These are phyloP conservation scores for Trichosporon sp. DNA, from an alignment of 1,284 basidiomycete genomes.

Conservation along the genomic window DNA sequence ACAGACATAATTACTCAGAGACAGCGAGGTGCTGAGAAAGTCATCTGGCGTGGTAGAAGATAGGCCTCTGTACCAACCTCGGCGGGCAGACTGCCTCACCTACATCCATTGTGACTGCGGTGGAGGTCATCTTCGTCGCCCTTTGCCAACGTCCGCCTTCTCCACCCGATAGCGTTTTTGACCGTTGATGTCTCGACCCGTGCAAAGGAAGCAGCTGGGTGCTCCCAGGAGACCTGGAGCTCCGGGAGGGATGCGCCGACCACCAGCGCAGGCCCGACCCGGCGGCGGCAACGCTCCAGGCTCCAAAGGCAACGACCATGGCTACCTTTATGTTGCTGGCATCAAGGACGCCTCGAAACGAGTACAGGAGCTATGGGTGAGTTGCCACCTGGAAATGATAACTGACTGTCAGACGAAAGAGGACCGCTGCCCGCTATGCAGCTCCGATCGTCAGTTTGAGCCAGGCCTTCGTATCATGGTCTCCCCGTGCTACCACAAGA, in stretches of 20 bases:
- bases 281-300: conserved; percentile 7
- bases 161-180: background rate
- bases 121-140: background rate
- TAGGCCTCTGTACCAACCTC: background rate
- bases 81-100: background rate
- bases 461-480: conserved; percentile 89
- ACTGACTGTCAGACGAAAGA: conserved; percentile 64
- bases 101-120: background rate
- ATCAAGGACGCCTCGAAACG: conserved; percentile 41
- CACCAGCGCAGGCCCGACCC: background rate
- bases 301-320: conserved; percentile 25
- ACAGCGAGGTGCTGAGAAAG: too few relatives aligned
- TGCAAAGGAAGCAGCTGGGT: background rate
- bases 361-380: conserved; percentile 40
- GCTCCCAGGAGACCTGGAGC: conserved; percentile 11
- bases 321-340: conserved; percentile 42
- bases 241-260: conserved; percentile 4
- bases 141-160: background rate
- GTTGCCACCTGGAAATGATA: background rate
- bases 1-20: too few relatives aligned
- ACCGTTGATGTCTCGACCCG: background rate
- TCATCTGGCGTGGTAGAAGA: background rate
- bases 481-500: conserved; percentile 97
- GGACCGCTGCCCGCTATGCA: conserved; percentile 95
- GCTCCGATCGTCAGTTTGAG: conserved; percentile 92